Evolutionary conservation across 148 eudicot species (phyloP), one percentile per base, ranked within the genome.

Genomic region (Amaranthus hypochondriacus): DNA sequence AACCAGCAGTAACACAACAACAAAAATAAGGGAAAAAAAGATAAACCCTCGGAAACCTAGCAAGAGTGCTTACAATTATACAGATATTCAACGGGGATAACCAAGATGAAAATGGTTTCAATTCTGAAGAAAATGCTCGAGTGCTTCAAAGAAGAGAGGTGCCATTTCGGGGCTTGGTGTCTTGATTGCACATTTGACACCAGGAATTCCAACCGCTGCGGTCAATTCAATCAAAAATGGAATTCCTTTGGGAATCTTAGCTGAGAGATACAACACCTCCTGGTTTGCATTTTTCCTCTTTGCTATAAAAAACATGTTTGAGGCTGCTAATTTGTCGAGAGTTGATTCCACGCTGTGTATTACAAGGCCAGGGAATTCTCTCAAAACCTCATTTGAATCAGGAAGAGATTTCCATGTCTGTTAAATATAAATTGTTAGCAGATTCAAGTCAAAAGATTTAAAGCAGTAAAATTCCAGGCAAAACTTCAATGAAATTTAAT

Each of bases 401-500:
- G 98, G 97, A 13, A 94, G 84, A 28, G 98, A 94, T 84, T 91
- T 94, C 98, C 98, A 94, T 66, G 97, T 88, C 98, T 94, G 88
- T 74, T 74, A 54, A 6, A 18, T 5, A 76, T 21, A 59, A 66
- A 43, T 9, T 11, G 42, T 60, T 43, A 51, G n/a, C 46, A 52
- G 3, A 4, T 57, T 56, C 11, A 48, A 59, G 39, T 3, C 39
- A 62, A 8, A 9, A 11, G 9, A 43, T 2, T 3, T 9, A 13
- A 62, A 62, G 66, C n/a, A 0, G 39, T 28, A 28, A 28, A 64
- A 47, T 9, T 64, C 68, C 50, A 48, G 3, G 11, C 4, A 8
- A 49, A 49, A 66, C 8, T 5, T 8, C 12, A 7, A 15, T 28
- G 21, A n/a, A 11, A 49, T n/a, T 4, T 3, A 21, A 48, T 42